Evolutionary conservation across 225 moss, liverwort and hornwort genomes (phyloP), one percentile per base, ranked within the genome.

Genomic region (Climacium dendroides): DNA sequence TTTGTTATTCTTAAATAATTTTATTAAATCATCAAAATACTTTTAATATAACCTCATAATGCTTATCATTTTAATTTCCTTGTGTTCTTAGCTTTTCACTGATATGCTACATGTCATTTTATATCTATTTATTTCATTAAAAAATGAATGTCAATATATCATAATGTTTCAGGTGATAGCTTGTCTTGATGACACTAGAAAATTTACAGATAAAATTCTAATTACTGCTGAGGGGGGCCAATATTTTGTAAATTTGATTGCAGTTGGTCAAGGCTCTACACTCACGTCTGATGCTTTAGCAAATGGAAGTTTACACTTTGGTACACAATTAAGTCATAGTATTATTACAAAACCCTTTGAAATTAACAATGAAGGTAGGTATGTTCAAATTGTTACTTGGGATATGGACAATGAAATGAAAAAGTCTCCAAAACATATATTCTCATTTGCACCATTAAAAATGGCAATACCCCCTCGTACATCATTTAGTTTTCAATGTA

Each of bases 301-400:
- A 73, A 85, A 88, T 70, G 96, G 94, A 43, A 79, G 83, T 66
- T 88, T 96, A 35, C 93, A 98, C 86, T 98, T 96, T 88, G 96
- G 96, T 35, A 90, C 89, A 70, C 95, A 94, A 78, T 71, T 98
- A 30, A 92, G 95, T 22, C 89, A 95, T 23, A 92, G 93, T 84
- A 32, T 93, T 26, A 50, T 94, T 39, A 89, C 92, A 54, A 93
- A 92, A 24, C 85, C 91, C 22, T 81, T 96, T 64, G 89, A 82
- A 70, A 89, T 98, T 53, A 92, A 89, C 76, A 96, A 98, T n/a
- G 85, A 91, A 88, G 96, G 98, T 23, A 79, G 92, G 2, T 90
- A 91, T 57, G n/a, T 91, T 34, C 94, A 96, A 87, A 87, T 78
- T 16, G 23, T 97, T 39, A 92, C 82, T 37, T 97, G 93, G 95